Evolutionary conservation across 1,284 basidiomycete genomes (phyloP), one percentile per base, ranked within the genome.

Genomic region (Leccinum fallax): DNA sequence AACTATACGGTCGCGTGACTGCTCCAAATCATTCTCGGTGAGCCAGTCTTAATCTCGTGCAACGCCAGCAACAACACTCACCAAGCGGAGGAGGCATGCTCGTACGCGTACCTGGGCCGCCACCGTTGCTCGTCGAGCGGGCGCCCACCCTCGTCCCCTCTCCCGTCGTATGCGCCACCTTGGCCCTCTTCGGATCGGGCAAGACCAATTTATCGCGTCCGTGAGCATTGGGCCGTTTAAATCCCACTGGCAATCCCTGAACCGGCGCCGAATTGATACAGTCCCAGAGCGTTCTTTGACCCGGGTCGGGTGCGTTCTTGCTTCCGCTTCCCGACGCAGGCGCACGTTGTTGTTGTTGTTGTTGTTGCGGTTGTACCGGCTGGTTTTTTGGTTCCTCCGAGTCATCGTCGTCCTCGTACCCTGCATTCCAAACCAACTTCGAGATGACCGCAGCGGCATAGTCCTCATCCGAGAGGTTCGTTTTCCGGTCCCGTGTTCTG

Each of bases 401-500:
- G 2, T 65, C 71, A 0, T 66, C 69, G 10, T 65, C 69, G 13
- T 74, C 72, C 36, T 79, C 74, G 36, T 73, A 70, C 30, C 71
- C 67, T 11, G 69, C 61, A 24, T 63, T 59, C 48, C 66, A 67
- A 9, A 65, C 49, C 5, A 55, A 55, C 36, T 4, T 63, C 2
- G 69, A 71, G 38, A 70, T 40, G 61, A 57, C 72, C 1, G 73
- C 66, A 2, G 71, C 70, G 0, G 81, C 78, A 54, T 77, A 71
- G 28, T 83, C 81, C 58, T 79, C 77, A 0, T 82, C 77, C 0
- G 85, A 83, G 2, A 92, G 78, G 11, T 78, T 80, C 26, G 69
- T 67, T 60, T 83, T 82, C 30, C 81, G 80, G 1, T 72, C 74
- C 56, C 72, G 79, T 0, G 84, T 83, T 72, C 87, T 90, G 19